Evolutionary conservation across 192 early-diverging fungal species (phyloP).

Genomic region (Chytriomyces confervae): DNA sequence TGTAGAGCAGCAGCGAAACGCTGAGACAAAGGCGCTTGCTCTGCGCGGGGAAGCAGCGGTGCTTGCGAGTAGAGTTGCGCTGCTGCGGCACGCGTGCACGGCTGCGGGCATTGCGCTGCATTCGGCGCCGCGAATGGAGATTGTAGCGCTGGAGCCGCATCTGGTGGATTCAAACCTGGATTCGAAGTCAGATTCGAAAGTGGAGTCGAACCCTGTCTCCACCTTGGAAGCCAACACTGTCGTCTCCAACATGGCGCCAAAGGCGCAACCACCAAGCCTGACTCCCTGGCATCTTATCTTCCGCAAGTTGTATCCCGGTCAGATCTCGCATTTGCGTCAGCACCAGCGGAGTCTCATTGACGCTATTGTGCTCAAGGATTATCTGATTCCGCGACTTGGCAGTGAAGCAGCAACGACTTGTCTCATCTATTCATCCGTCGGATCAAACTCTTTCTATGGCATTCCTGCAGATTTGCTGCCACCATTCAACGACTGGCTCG

Average conservation of each 20-base stretch:
- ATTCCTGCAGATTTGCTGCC: constrained; percentile 11
- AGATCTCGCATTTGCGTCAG: constrained; percentile 21
- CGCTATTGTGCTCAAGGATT: constrained; percentile 10
- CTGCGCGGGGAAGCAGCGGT: neutral
- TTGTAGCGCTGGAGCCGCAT: neutral
- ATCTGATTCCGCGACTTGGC: constrained; percentile 20
- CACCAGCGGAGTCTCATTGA: constrained; percentile 25
- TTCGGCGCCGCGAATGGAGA: neutral
- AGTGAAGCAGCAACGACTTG: neutral
- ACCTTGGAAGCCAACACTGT: neutral
- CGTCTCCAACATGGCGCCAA: neutral
- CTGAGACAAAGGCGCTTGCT: neutral
- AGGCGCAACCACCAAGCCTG: neutral
- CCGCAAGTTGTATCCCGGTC: constrained; percentile 23
- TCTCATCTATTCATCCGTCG: neutral
- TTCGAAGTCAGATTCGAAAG: neutral
- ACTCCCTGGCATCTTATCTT: constrained; percentile 22
- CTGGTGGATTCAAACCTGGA: neutral
- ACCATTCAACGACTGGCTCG: constrained; percentile 14
- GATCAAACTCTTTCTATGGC: constrained; percentile 4
- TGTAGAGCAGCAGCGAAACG: constrained; percentile 4
- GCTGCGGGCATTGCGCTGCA: neutral
- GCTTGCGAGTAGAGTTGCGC: neutral
- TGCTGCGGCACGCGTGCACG: neutral
- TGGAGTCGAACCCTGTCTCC: neutral